Conservation (phyloP, 2,329 filamentous ascomycete species). For the Teratosphaeria zuluensis region DNA sequence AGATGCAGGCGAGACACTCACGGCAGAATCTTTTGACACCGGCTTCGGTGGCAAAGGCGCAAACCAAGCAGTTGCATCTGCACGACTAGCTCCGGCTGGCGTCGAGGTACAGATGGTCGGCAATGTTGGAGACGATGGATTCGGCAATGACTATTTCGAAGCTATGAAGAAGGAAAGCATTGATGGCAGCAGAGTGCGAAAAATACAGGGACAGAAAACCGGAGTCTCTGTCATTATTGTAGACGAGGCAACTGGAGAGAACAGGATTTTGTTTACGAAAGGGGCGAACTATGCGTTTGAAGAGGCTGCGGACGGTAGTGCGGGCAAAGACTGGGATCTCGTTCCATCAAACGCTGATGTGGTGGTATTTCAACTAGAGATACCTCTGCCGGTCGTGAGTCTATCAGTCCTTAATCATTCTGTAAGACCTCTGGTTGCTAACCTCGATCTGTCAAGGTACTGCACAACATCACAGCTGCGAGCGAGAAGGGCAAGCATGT, state of each 20-base stretch:
- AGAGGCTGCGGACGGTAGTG: not conserved
- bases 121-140: constrained; percentile 39
- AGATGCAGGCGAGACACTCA: constrained; percentile 76
- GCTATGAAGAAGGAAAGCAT: constrained; percentile 36
- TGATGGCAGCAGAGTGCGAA: constrained; percentile 30
- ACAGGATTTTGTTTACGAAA: constrained; percentile 39
- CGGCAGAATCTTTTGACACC: constrained; percentile 64
- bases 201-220: constrained; percentile 34
- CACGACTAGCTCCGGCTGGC: constrained; percentile 17
- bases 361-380: constrained; percentile 39
- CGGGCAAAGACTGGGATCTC: constrained; percentile 18
- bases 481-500: constrained; percentile 36
- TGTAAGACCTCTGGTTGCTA: not conserved
- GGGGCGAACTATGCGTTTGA: constrained; percentile 37
- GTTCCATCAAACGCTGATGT: constrained; percentile 33
- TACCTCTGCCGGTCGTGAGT: constrained; percentile 32
- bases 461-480: constrained; percentile 24
- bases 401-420: not conserved
- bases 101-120: constrained; percentile 42
- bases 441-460: constrained; percentile 12
- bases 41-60: constrained; percentile 89
- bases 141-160: constrained; percentile 30
- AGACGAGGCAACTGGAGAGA: constrained; percentile 39
- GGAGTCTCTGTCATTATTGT: constrained; percentile 42
- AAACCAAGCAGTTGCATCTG: constrained; percentile 67